These are phyloP conservation scores for Clavariopsis aquatica DNA, from an alignment of 495 filamentous ascomycete species.

Conservation along the genomic window DNA sequence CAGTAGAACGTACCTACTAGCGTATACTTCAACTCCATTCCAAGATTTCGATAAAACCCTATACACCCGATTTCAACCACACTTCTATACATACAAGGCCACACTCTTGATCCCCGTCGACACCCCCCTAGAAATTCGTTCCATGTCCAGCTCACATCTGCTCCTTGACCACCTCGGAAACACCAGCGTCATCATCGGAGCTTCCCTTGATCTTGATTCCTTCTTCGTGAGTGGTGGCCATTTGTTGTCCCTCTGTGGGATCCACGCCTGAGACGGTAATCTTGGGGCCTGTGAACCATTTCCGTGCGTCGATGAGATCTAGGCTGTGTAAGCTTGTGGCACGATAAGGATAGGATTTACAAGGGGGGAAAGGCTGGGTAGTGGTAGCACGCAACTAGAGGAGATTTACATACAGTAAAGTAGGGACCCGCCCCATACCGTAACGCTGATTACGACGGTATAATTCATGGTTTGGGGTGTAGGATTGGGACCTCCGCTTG, in stretches of 20 bases:
- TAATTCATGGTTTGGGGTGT: conserved; percentile 63
- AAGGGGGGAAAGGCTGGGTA: too few relatives aligned
- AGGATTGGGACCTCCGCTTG: conserved; percentile 58
- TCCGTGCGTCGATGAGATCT: conserved; percentile 47
- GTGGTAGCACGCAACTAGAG: too few relatives aligned
- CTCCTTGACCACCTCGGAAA: neutral
- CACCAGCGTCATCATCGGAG: conserved; percentile 1
- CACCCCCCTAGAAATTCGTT: neutral
- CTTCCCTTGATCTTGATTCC: conserved; percentile 39
- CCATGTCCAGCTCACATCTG: neutral
- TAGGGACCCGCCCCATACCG: conserved; percentile 63
- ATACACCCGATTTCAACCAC: too few relatives aligned
- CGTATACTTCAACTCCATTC: too few relatives aligned
- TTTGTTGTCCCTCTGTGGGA: conserved; percentile 40
- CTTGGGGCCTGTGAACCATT: conserved; percentile 49
- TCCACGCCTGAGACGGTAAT: conserved; percentile 41
- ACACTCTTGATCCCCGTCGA: too few relatives aligned
- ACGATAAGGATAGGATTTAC: too few relatives aligned
- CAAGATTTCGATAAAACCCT: too few relatives aligned
- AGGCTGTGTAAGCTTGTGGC: neutral
- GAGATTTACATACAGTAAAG: conserved; percentile 55
- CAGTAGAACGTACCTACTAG: too few relatives aligned
- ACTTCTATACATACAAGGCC: too few relatives aligned
- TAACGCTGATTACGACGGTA: conserved; percentile 63
- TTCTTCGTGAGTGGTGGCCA: conserved; percentile 39